These are phyloP conservation scores for Penicillium turbatum DNA, from an alignment of 495 filamentous ascomycete species.

Conservation along the genomic window DNA sequence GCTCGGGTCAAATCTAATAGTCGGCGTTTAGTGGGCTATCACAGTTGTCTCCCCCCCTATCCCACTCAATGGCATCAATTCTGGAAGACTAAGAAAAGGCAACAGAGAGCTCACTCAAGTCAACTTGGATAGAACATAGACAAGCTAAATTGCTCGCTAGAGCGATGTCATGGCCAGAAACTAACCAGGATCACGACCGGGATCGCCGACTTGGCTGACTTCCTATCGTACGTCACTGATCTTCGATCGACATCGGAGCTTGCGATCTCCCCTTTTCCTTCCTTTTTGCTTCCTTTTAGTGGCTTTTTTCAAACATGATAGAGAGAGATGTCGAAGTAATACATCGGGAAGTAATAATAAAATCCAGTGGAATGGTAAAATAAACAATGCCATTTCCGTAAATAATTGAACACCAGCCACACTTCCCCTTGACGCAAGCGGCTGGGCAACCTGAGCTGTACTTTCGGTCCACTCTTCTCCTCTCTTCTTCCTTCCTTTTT, in stretches of 20 bases:
- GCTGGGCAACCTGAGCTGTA: constrained; percentile 16
- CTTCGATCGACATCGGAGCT: constrained; percentile 18
- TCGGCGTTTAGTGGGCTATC: not conserved
- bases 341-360: too few species aligned
- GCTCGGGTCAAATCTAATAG: constrained; percentile 10
- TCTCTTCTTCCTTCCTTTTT: not conserved
- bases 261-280: constrained; percentile 13
- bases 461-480: constrained; percentile 11
- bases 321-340: not conserved
- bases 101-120: too few species aligned
- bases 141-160: too few species aligned
- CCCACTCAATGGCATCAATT: not conserved
- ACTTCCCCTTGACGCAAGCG: constrained; percentile 30
- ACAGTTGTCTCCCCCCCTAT: not conserved
- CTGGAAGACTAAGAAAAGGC: too few species aligned
- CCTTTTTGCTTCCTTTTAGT: not conserved
- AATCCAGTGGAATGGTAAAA: not conserved
- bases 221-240: constrained; percentile 18
- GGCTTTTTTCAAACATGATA: not conserved
- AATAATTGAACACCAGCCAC: constrained; percentile 19
- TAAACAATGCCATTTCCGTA: not conserved
- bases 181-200: not conserved
- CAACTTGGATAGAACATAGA: too few species aligned
- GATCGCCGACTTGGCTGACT: not conserved
- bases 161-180: not conserved